A percentile compares a stretch with the other conserved stretches of the same genome.
Conservation (phyloP, 2,329 filamentous ascomycete genomes). For the Cordyceps cateniannulata region DNA sequence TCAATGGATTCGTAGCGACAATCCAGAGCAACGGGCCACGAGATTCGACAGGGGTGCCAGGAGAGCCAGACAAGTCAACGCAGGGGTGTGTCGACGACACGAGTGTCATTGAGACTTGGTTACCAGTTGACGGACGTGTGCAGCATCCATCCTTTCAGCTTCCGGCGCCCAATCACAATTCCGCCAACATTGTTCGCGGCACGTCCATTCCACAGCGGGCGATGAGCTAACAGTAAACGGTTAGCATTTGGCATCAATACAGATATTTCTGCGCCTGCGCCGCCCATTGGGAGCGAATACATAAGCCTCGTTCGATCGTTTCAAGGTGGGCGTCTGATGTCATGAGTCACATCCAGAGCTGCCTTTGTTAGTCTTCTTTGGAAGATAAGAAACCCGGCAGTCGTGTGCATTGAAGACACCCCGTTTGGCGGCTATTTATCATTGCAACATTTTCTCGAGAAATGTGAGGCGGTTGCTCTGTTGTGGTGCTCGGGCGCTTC, state of each 20-base stretch:
- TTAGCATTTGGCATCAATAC: slow-evolving; percentile 16
- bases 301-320: slow-evolving; percentile 6
- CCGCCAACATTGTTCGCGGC: neutral
- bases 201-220: neutral
- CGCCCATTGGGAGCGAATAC: slow-evolving; percentile 16
- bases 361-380: neutral
- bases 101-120: neutral
- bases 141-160: slow-evolving; percentile 3
- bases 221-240: neutral
- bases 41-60: neutral
- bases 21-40: neutral
- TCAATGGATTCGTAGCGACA: too few relatives aligned
- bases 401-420: neutral
- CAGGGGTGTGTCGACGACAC: neutral
- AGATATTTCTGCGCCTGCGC: slow-evolving; percentile 12
- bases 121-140: neutral
- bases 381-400: neutral
- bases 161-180: neutral
- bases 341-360: slow-evolving; percentile 8
- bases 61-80: neutral
- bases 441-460: neutral
- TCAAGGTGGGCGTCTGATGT: neutral
- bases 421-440: neutral
- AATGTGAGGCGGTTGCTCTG: neutral
- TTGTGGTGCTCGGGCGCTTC: slow-evolving; percentile 1